Conservation (phyloP, 2,329 filamentous ascomycete genomes). For the Colletotrichum liaoningense region DNA sequence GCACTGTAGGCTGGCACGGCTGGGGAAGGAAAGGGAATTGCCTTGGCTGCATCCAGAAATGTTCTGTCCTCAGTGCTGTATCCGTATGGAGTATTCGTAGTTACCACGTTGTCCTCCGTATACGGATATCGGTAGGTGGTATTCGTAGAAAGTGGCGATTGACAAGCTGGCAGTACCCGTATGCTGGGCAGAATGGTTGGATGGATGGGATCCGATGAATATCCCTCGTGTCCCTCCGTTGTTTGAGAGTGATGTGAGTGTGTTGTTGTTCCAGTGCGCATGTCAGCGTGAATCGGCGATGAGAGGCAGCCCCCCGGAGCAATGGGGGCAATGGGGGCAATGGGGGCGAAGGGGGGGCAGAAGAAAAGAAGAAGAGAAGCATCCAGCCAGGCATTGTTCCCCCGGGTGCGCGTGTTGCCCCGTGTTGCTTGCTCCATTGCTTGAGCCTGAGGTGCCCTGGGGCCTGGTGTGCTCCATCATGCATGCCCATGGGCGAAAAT, state of each 20-base stretch:
- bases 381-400: not conserved
- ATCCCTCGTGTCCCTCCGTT: constrained; percentile 11
- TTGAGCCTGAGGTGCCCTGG: no score
- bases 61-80: not conserved
- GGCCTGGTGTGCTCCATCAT: not conserved
- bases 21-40: not conserved
- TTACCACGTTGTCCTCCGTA: no score
- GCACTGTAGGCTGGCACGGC: not conserved
- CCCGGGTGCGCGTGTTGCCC: not conserved
- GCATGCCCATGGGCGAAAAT: not conserved
- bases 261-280: not conserved
- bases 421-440: not conserved
- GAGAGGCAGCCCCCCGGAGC: not conserved
- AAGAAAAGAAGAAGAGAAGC: not conserved
- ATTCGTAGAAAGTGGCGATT: not conserved
- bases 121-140: no score
- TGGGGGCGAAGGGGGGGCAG: not conserved
- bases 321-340: no score
- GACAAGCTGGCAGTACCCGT: not conserved
- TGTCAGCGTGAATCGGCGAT: not conserved
- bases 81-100: no score
- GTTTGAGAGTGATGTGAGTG: constrained; percentile 3
- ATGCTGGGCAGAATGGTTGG: no score
- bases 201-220: not conserved
- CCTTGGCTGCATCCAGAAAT: constrained; percentile 3